Evolutionary conservation across 306 rosid species (phyloP).

Genomic region (Cercis canadensis): DNA sequence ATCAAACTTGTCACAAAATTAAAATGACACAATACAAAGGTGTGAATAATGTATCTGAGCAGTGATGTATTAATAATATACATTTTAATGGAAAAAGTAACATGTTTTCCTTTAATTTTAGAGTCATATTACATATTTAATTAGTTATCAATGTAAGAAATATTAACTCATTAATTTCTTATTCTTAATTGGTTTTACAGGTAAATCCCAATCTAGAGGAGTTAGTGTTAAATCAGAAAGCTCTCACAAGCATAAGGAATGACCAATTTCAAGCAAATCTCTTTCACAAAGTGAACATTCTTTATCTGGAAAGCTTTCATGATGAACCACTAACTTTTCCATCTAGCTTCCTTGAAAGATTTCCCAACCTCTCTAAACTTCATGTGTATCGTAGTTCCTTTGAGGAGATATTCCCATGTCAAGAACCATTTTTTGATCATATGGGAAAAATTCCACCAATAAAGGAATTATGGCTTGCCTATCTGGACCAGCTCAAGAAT

Average conservation of each 20-base stretch:
- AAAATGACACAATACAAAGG: too few relatives aligned
- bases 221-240: neutral
- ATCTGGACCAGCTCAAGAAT: too few relatives aligned
- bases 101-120: too few relatives aligned
- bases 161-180: neutral
- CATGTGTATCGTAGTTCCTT: neutral
- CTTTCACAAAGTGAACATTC: neutral
- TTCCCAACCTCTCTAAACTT: neutral
- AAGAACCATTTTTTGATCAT: too few relatives aligned
- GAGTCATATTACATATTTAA: too few relatives aligned
- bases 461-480: too few relatives aligned
- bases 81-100: too few relatives aligned
- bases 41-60: too few relatives aligned
- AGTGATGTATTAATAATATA: too few relatives aligned
- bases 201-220: neutral
- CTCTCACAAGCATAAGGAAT: neutral
- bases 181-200: neutral
- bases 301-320: neutral
- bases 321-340: neutral
- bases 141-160: too few relatives aligned
- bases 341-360: neutral
- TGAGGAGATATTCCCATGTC: slow-evolving; percentile 17
- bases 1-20: too few relatives aligned
- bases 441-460: too few relatives aligned
- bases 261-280: neutral